A percentile compares a stretch with the other conserved stretches of the same genome.
Evolutionary conservation across 1,139 yeast genomes (phyloP).

Genomic region (Pneumocystis oryctolagi): DNA sequence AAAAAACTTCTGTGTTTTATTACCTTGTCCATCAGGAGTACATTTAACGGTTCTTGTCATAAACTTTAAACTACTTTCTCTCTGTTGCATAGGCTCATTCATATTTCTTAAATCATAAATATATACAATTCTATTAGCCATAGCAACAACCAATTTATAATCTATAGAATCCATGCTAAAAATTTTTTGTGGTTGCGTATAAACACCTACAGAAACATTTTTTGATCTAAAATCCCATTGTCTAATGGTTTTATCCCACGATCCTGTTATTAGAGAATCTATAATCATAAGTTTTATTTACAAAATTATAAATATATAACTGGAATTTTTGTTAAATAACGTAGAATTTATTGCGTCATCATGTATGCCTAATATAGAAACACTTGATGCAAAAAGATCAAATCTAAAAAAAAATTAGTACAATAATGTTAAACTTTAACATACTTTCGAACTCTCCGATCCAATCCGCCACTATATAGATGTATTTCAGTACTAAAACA

Average conservation of each 20-base stretch:
- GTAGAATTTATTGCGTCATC: conserved; percentile 24
- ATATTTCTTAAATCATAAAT: conserved; percentile 43
- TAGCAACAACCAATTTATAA: conserved; percentile 39
- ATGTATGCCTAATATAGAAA: conserved; percentile 19
- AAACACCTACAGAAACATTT: conserved; percentile 10
- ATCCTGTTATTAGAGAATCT: conserved; percentile 31
- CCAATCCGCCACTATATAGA: conserved; percentile 12
- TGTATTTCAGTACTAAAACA: conserved; percentile 12
- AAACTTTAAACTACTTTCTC: conserved; percentile 60
- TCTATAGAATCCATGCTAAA: conserved; percentile 47
- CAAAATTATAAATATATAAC: neutral
- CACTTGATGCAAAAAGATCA: conserved; percentile 13
- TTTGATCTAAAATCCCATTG: conserved; percentile 23
- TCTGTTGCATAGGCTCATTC: conserved; percentile 32
- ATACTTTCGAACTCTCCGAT: conserved; percentile 9
- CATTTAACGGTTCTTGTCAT: conserved; percentile 51
- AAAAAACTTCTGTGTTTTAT: conserved; percentile 1
- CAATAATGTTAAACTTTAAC: neutral
- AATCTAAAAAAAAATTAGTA: conserved; percentile 1
- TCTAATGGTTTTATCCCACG: conserved; percentile 40
- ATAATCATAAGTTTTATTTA: neutral
- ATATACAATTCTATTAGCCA: conserved; percentile 40
- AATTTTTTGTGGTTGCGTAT: conserved; percentile 37
- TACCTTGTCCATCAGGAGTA: conserved; percentile 36
- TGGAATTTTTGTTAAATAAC: conserved; percentile 11